Percentiles rank a stretch among this genome's conserved stretches.
Evolutionary conservation across 352 stramenopile species (phyloP).

Genomic region (Globisporangium cylindrosporum): DNA sequence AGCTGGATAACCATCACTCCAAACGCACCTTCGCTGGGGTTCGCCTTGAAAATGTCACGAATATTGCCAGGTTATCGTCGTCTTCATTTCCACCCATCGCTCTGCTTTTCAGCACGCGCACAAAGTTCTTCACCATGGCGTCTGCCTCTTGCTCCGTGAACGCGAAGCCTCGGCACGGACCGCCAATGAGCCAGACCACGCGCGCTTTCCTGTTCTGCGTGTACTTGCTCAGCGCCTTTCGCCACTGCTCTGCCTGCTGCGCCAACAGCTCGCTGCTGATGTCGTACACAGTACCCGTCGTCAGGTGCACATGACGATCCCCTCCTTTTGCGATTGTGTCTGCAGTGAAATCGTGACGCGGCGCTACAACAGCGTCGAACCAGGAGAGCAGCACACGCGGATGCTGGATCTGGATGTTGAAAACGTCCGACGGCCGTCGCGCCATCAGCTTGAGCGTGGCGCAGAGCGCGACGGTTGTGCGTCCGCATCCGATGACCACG

Average conservation of each 20-base stretch:
- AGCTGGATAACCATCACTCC: neutral
- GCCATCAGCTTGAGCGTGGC: conserved; percentile 39
- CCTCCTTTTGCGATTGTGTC: neutral
- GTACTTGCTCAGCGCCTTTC: conserved; percentile 1
- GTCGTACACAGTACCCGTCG: conserved; percentile 50
- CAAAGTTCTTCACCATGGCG: conserved; percentile 43
- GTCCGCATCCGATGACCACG: conserved; percentile 69
- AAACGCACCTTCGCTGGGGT: conserved; percentile 37
- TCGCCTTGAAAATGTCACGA: conserved; percentile 70
- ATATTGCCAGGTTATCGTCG: conserved; percentile 25
- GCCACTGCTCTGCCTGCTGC: conserved; percentile 25
- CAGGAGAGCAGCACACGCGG: conserved; percentile 46
- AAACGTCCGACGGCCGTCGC: conserved; percentile 19
- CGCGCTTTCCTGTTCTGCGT: conserved; percentile 14
- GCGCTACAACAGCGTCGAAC: conserved; percentile 63
- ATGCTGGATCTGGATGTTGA: conserved; percentile 81
- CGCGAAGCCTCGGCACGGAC: conserved; percentile 57
- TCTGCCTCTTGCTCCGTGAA: conserved; percentile 37
- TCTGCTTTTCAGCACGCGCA: conserved; percentile 14
- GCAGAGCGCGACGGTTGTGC: conserved; percentile 63
- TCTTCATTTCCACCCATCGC: neutral
- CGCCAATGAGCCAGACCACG: conserved; percentile 59
- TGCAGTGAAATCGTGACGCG: conserved; percentile 47
- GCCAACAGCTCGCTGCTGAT: conserved; percentile 27
- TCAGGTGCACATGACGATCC: conserved; percentile 34